A percentile compares a stretch with the other conserved stretches of the same genome.
Conservation (phyloP, 1,284 basidiomycete species). For the Cerrena zonata region DNA sequence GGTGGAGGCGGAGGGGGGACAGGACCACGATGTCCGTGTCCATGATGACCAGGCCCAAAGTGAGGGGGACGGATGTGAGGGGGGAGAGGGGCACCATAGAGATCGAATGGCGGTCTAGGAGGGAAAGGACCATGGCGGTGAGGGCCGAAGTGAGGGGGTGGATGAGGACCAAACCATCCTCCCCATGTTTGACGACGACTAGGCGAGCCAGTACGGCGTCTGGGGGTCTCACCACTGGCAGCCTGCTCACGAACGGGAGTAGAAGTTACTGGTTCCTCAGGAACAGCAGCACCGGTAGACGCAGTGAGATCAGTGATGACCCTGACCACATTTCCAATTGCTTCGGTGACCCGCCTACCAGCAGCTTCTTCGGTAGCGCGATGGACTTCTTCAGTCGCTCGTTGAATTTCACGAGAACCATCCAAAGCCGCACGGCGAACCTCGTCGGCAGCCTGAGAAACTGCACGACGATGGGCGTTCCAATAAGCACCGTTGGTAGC, state of each 20-base stretch:
- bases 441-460: constrained; percentile 50
- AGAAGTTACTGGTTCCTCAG: constrained; percentile 17
- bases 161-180: background rate
- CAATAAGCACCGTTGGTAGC: constrained; percentile 62
- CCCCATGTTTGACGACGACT: constrained; percentile 4
- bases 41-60: constrained; percentile 19
- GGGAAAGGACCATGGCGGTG: background rate
- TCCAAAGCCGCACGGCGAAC: constrained; percentile 41
- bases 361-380: constrained; percentile 56
- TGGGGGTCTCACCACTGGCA: background rate
- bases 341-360: constrained; percentile 55
- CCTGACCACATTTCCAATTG: constrained; percentile 54
- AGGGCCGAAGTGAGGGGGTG: background rate
- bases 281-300: constrained; percentile 3
- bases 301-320: constrained; percentile 39
- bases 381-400: constrained; percentile 38
- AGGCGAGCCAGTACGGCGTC: constrained; percentile 2
- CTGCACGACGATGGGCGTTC: constrained; percentile 50
- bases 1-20: constrained; percentile 5
- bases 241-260: constrained; percentile 14
- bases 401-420: constrained; percentile 29
- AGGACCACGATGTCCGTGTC: constrained; percentile 9
- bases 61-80: constrained; percentile 18
- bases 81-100: background rate
- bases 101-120: background rate